Evolutionary conservation across 2,329 filamentous ascomycete species (phyloP).

Genomic region (Neofusicoccum sp.): DNA sequence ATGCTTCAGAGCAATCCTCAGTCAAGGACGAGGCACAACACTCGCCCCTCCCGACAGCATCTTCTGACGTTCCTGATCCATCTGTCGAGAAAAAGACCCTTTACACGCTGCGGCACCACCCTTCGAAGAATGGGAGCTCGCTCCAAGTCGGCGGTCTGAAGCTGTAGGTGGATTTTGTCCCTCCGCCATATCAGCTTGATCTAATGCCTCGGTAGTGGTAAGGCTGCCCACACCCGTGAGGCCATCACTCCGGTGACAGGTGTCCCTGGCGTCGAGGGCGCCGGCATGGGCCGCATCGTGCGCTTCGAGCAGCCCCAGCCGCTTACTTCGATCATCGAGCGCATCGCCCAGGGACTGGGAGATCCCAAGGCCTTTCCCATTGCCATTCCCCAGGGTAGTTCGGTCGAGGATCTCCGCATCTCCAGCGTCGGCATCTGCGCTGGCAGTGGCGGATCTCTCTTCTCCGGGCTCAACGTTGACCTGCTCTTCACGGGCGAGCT

Average conservation of each 20-base stretch:
- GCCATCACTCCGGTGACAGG: conserved; percentile 52
- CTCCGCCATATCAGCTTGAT: too few relatives aligned
- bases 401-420: conserved; percentile 57
- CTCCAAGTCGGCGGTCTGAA: conserved; percentile 1
- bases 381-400: conserved; percentile 60
- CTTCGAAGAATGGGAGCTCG: conserved; percentile 38
- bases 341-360: conserved; percentile 62
- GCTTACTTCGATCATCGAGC: conserved; percentile 59
- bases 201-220: conserved; percentile 1
- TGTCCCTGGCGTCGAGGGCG: conserved; percentile 35
- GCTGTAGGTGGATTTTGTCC: conserved; percentile 11
- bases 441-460: conserved; percentile 77
- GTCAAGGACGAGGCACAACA: background rate
- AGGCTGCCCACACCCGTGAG: conserved; percentile 46
- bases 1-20: conserved; percentile 21
- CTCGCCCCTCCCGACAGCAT: background rate
- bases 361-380: conserved; percentile 64
- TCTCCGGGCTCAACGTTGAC: conserved; percentile 69
- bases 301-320: conserved; percentile 54
- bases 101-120: conserved; percentile 48
- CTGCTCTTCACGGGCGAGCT: conserved; percentile 89
- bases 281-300: conserved; percentile 62
- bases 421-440: conserved; percentile 80
- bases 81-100: conserved; percentile 24
- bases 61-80: conserved; percentile 21